Base-by-base conservation (phyloP, 1,139 yeast genomes). In the Lodderomyces metapsilosis region DNA sequence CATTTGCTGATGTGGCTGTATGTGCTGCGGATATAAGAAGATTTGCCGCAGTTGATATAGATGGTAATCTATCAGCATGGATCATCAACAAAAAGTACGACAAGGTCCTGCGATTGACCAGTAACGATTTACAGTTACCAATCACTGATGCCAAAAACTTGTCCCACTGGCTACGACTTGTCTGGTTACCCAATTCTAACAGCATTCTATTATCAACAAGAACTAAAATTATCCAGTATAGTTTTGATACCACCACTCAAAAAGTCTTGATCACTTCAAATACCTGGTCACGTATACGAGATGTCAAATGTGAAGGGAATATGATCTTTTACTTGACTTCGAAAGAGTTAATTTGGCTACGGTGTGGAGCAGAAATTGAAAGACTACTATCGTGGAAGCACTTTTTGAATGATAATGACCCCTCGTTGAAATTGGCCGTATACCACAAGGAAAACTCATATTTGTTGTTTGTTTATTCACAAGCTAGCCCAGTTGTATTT, bases 361-460 rank as follows among this genome's bases (percentile, higher is more conserved):
- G 16, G 9, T 13, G 23, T 11, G 40, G 44, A 2, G 46, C 51
- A 0, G 41, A 47, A 2, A 49, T 66, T 3, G 60, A 60, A 31
- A 67, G 84, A 44, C 46, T 78, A 7, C 52, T 87, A 2, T 76
- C 89, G 0, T 84, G 91, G 88, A 83, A 82, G 45, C 95, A 88
- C 58, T 75, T 66, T 46, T 60, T 84, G 36, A 71, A 73, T 36
- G 71, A 75, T 9, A 45, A 56, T 0, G 95, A 88, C 51, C 76
- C 78, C 1, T 74, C 89, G 0, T 52, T 82, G 45, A 66, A 61
- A 44, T 47, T 85, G 36, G 47, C 64, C 1, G 61, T 73, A 1
- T 45, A 50, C 13, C 43, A 48, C 21, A 38, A 48, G 5, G 52
- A 51, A 11, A 32, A 61, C 36, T 54, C 52, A 4, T 46, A 53